phyloP scores from a whole-genome alignment of 2,329 filamentous ascomycete genomes.

The Fusarium papillatum region DNA sequence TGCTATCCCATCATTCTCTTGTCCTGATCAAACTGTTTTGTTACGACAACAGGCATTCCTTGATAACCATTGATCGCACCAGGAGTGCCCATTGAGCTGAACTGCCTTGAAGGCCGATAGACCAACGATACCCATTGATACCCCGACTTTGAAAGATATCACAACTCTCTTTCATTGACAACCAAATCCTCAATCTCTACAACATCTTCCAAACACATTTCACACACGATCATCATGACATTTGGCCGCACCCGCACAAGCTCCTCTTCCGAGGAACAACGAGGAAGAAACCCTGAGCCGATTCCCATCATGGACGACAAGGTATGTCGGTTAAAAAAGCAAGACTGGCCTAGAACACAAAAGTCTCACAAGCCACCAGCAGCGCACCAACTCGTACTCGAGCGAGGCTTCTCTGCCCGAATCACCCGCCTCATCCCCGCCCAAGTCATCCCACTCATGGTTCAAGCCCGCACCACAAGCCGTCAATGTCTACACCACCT shows the following conservation, averaged over 20 bases:
- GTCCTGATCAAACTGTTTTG: constrained; percentile 19
- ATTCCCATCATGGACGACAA: constrained; percentile 40
- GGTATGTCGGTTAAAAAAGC: constrained; percentile 33
- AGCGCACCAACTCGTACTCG: constrained; percentile 48
- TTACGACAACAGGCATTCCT: constrained; percentile 34
- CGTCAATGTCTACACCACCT: constrained; percentile 67
- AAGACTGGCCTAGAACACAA: constrained; percentile 1
- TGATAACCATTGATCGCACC: constrained; percentile 39
- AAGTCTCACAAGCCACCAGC: constrained; percentile 38
- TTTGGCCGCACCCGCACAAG: constrained; percentile 24
- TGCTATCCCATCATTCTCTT: not conserved
- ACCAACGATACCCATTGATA: constrained; percentile 34
- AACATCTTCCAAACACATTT: not conserved
- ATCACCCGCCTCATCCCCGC: constrained; percentile 43
- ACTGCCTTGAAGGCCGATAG: constrained; percentile 32
- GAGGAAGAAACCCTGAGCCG: constrained; percentile 40
- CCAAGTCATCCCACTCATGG: constrained; percentile 49
- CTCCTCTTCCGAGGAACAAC: constrained; percentile 38
- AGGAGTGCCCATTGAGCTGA: constrained; percentile 37
- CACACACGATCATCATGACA: constrained; percentile 20
- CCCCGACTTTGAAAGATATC: not conserved
- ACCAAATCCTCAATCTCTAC: not conserved
- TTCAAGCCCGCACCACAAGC: constrained; percentile 53
- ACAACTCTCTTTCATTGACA: not conserved
- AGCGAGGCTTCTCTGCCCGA: constrained; percentile 43